phyloP scores from a whole-genome alignment of 768 basidiomycete genomes.

The Cubamyces sp. region DNA sequence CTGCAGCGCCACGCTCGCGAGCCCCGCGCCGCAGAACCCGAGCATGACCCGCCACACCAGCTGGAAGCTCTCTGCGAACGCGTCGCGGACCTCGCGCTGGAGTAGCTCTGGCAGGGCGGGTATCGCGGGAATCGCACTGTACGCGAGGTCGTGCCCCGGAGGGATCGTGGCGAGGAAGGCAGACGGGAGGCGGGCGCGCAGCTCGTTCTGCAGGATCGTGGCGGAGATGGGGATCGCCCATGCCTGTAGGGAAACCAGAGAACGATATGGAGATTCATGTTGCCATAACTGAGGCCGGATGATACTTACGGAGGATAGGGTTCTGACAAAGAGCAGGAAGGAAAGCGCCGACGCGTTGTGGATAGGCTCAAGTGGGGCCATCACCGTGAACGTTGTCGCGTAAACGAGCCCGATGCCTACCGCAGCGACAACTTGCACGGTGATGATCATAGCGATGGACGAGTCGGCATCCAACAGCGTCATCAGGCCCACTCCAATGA shows the following conservation, averaged over 20 bases:
- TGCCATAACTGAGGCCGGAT: no score
- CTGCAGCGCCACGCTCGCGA: conserved; percentile 32
- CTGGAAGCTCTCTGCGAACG: conserved; percentile 36
- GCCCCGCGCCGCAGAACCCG: conserved; percentile 35
- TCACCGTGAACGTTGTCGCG: conserved; percentile 19
- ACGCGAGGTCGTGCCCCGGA: conserved; percentile 32
- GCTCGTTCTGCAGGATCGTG: conserved; percentile 42
- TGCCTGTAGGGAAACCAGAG: conserved; percentile 16
- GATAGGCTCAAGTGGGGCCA: no score
- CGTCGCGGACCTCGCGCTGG: conserved; percentile 31
- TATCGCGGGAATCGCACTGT: conserved; percentile 38
- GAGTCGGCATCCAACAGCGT: conserved; percentile 33
- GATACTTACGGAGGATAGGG: no score
- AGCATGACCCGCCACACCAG: conserved; percentile 39
- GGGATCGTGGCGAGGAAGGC: conserved; percentile 34
- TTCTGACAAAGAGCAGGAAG: no score
- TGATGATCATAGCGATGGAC: conserved; percentile 18
- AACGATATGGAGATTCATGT: no score
- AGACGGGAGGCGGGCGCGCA: conserved; percentile 36
- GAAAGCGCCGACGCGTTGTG: no score
- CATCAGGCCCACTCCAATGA: conserved; percentile 42
- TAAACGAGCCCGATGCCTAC: conserved; percentile 36
- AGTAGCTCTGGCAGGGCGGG: conserved; percentile 29
- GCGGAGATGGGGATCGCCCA: conserved; percentile 44
- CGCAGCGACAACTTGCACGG: conserved; percentile 31